phyloP scores from a whole-genome alignment of 257 asterid species.

The Solanum okadae region DNA sequence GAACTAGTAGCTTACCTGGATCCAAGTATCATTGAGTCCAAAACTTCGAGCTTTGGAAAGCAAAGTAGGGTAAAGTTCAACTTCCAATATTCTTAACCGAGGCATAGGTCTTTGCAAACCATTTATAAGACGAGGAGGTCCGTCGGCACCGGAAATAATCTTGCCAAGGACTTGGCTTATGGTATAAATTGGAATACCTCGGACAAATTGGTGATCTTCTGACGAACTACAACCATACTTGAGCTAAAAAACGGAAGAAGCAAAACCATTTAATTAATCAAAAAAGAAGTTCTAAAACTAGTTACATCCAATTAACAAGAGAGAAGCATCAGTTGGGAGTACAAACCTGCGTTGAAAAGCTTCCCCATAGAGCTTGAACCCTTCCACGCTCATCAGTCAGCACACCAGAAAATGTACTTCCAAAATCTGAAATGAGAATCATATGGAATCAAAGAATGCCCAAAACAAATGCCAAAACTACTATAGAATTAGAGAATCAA shows the following conservation, averaged over 20 bases:
- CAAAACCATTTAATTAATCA: neutral
- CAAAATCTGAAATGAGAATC: conserved; percentile 60
- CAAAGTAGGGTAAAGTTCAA: conserved; percentile 89
- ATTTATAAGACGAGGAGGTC: conserved; percentile 64
- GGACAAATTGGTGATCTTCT: conserved; percentile 93
- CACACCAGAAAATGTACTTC: conserved; percentile 93
- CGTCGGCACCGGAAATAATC: conserved; percentile 49
- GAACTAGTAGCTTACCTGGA: conserved; percentile 46
- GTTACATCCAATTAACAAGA: neutral
- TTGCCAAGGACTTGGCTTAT: conserved; percentile 70
- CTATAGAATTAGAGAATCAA: neutral
- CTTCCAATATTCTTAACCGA: conserved; percentile 73
- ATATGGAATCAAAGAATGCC: conserved; percentile 4
- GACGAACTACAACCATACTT: conserved; percentile 73
- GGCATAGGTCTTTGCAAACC: conserved; percentile 93
- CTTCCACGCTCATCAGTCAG: conserved; percentile 92
- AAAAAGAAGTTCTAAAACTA: neutral
- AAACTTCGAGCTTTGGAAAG: conserved; percentile 99
- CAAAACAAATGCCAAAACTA: conserved; percentile 1
- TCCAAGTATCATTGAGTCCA: conserved; percentile 91
- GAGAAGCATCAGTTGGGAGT: conserved; percentile 12
- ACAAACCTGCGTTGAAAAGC: conserved; percentile 96
- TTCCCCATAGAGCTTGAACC: conserved; percentile 97
- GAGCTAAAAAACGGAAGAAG: conserved; percentile 38
- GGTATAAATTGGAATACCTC: conserved; percentile 78